Conservation (phyloP, 2,329 filamentous ascomycete genomes). For the Neocatenulostroma microsporum region DNA sequence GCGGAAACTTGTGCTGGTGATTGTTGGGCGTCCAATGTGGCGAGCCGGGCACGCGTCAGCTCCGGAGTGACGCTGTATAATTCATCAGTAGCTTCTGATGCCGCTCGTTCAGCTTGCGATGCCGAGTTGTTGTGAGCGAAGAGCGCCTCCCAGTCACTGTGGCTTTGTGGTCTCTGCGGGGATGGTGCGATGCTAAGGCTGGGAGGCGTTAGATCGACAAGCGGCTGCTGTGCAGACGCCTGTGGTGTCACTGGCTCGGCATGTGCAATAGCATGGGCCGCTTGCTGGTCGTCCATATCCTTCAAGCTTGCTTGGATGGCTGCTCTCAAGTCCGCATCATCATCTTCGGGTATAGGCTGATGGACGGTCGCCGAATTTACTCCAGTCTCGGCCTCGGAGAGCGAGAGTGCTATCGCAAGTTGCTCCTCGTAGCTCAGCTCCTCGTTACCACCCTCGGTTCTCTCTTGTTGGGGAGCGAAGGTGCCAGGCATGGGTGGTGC, state of each 20-base stretch:
- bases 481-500: slow-evolving; percentile 12
- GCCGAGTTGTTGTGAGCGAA: slow-evolving; percentile 14
- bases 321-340: slow-evolving; percentile 24
- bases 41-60: slow-evolving; percentile 26
- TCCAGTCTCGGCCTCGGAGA: slow-evolving; percentile 28
- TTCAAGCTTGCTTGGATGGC: slow-evolving; percentile 30
- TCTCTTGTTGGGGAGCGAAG: slow-evolving; percentile 6
- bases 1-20: slow-evolving; percentile 1
- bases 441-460: slow-evolving; percentile 8
- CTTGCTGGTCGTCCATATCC: slow-evolving; percentile 22
- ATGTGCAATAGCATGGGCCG: slow-evolving; percentile 15
- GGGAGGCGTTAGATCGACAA: slow-evolving; percentile 23
- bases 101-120: slow-evolving; percentile 1
- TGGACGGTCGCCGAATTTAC: slow-evolving; percentile 16
- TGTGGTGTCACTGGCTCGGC: slow-evolving; percentile 14
- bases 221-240: slow-evolving; percentile 9
- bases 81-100: slow-evolving; percentile 19
- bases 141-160: slow-evolving; percentile 16
- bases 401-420: slow-evolving; percentile 29
- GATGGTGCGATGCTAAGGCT: slow-evolving; percentile 13
- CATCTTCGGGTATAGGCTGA: slow-evolving; percentile 15
- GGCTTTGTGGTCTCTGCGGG: slow-evolving; percentile 6
- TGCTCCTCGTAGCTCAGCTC: slow-evolving; percentile 30
- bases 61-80: slow-evolving; percentile 29
- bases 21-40: slow-evolving; percentile 17